Conservation (phyloP, 2,329 filamentous ascomycete genomes). For the Alternaria solani region DNA sequence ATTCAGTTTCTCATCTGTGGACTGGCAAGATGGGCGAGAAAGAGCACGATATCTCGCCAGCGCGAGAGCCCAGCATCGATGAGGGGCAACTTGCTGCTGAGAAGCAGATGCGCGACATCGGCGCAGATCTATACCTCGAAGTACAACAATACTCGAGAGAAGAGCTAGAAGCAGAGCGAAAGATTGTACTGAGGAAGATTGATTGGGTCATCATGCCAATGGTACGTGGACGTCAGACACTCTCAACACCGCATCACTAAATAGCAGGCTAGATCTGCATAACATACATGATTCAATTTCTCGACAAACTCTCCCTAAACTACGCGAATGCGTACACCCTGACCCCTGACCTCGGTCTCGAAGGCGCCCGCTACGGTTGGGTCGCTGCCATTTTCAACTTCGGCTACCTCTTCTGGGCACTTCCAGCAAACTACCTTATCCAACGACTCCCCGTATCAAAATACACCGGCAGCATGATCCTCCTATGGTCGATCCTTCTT, state of each 20-base stretch:
- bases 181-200: conserved; percentile 54
- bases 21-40: conserved; percentile 33
- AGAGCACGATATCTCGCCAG: conserved; percentile 30
- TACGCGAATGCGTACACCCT: conserved; percentile 52
- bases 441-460: conserved; percentile 49
- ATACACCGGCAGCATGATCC: conserved; percentile 49
- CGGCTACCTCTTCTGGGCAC: conserved; percentile 54
- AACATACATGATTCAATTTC: conserved; percentile 59
- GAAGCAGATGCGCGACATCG: conserved; percentile 55
- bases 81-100: conserved; percentile 40
- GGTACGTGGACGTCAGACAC: conserved; percentile 29
- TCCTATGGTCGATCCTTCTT: conserved; percentile 57
- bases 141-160: conserved; percentile 54
- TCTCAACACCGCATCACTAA: too few relatives aligned
- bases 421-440: conserved; percentile 52
- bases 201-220: conserved; percentile 60
- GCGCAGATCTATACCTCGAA: conserved; percentile 56
- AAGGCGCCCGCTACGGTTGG: conserved; percentile 53
- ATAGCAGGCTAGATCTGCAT: conserved; percentile 41
- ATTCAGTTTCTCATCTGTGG: not conserved
- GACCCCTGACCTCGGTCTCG: conserved; percentile 47
- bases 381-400: conserved; percentile 56
- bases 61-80: conserved; percentile 35
- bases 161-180: conserved; percentile 55
- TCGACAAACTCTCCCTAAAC: conserved; percentile 55